Base-by-base conservation (phyloP, 2,329 filamentous ascomycete genomes). In the Elsinoe batatas region DNA sequence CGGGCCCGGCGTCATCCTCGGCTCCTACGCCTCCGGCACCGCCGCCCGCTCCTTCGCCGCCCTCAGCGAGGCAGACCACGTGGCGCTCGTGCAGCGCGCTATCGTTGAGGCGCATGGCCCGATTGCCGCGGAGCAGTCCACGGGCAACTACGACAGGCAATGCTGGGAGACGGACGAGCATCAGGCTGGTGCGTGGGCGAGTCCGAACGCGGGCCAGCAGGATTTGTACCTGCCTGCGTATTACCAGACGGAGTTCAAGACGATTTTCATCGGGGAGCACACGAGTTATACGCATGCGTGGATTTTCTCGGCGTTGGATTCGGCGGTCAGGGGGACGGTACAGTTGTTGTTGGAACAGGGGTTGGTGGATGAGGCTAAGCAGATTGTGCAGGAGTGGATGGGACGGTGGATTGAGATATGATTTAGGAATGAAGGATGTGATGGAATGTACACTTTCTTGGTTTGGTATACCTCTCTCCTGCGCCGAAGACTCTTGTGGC, bases 211-310 rank as follows among this genome's bases (percentile, higher is more conserved):
- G 0, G 83, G 83, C 0, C 82, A 87, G 69, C 84, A 88, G 63
- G 76, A 84, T 61, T 64, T 87, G 20, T 88, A 84, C 61, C 71
- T 88, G 7, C 84, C 85, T 0, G 80, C 84, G n/a, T 88, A 86
- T 64, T 87, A 84, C 63, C 79, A 82, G 64, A 87, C 83, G 0
- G 80, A 88, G 66, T 77, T 76, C 59, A 80, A 83, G 47, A 82
- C 83, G n/a, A 80, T 87, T 33, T 86, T 87, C 58, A 72, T 85
- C 1, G 70, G 71, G 11, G 58, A 59, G 42, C 58, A 59, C 36
- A 59, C 58, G 7, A 49, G 77, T 5, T 86, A 83, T 64, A 88
- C 84, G 0, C 84, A 88, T 63, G 83, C 82, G 1, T 87, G 83
- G 83, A 84, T 86, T 50, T 78, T 79, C 32, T 80, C 78, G 2